These are phyloP conservation scores for Myriosclerotinia duriaeana DNA, from an alignment of 2,329 filamentous ascomycete species.

Conservation along the genomic window DNA sequence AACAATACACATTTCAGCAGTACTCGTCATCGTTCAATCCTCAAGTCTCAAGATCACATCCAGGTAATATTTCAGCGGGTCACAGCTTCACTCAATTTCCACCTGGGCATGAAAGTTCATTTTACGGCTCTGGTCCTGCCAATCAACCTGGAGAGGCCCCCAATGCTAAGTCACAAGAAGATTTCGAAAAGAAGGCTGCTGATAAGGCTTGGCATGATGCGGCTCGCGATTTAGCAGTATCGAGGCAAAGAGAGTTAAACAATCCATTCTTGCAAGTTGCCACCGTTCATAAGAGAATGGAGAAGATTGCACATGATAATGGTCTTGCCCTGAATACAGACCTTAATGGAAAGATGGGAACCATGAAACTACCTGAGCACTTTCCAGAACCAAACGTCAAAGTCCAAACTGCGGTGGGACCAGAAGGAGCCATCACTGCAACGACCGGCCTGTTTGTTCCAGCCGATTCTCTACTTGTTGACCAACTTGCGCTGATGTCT, in stretches of 20 bases:
- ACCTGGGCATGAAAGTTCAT: constrained; percentile 55
- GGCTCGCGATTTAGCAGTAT: constrained; percentile 53
- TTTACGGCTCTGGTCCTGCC: constrained; percentile 64
- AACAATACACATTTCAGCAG: constrained; percentile 72
- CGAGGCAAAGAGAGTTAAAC: constrained; percentile 57
- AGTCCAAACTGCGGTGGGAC: constrained; percentile 56
- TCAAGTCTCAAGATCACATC: constrained; percentile 45
- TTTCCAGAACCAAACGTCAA: constrained; percentile 45
- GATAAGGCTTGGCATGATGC: constrained; percentile 66
- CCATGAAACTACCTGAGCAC: constrained; percentile 37
- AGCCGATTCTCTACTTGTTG: constrained; percentile 71
- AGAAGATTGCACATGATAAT: constrained; percentile 59
- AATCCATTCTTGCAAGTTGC: constrained; percentile 50
- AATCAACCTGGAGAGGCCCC: constrained; percentile 58
- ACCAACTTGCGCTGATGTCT: constrained; percentile 80
- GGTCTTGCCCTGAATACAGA: constrained; percentile 58
- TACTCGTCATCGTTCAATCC: constrained; percentile 55
- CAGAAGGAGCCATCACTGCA: constrained; percentile 62
- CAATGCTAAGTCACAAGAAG: constrained; percentile 55
- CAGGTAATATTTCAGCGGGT: constrained; percentile 44
- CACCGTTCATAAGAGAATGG: constrained; percentile 46
- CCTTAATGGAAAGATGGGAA: constrained; percentile 52
- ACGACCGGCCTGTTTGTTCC: constrained; percentile 70
- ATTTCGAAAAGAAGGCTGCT: constrained; percentile 64
- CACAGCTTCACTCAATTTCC: constrained; percentile 56